Evolutionary conservation across 192 early-diverging fungal genomes (phyloP).

Genomic region (Rhizophagus prolifer): DNA sequence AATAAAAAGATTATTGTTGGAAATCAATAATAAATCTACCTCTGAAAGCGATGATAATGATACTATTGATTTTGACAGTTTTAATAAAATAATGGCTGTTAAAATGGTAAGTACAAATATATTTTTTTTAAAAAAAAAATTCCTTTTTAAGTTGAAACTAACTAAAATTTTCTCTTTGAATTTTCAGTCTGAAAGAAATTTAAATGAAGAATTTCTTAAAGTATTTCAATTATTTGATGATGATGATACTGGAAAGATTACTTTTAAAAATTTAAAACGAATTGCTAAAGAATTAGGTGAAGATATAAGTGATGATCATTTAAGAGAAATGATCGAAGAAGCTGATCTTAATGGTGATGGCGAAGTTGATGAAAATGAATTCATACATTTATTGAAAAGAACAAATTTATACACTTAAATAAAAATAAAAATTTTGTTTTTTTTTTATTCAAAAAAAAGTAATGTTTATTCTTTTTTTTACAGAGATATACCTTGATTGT

Average conservation of each 20-base stretch:
- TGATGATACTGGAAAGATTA: conserved; percentile 65
- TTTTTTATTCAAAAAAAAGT: too few species aligned
- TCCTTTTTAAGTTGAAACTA: not conserved
- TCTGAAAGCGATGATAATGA: conserved; percentile 34
- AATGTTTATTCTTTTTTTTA: too few species aligned
- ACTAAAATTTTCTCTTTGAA: conserved; percentile 1
- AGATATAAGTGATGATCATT: conserved; percentile 62
- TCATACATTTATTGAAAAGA: conserved; percentile 61
- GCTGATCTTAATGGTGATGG: conserved; percentile 63
- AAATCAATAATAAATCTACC: conserved; percentile 27
- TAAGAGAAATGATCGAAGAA: conserved; percentile 67
- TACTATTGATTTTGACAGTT: conserved; percentile 48
- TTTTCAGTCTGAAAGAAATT: conserved; percentile 60
- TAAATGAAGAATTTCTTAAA: conserved; percentile 68
- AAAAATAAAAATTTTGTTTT: too few species aligned
- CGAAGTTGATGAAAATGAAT: conserved; percentile 64
- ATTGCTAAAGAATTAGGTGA: conserved; percentile 66
- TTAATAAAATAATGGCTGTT: conserved; percentile 50
- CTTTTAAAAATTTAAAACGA: conserved; percentile 71
- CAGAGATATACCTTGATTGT: too few species aligned
- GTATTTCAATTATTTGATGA: conserved; percentile 84
- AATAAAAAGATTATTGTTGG: conserved; percentile 41
- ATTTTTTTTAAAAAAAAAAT: not conserved
- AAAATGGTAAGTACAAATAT: conserved; percentile 54
- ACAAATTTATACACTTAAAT: conserved; percentile 44